Evolutionary conservation across 1,139 yeast genomes (phyloP).

Genomic region (Magnusiomyces suaveolens): DNA sequence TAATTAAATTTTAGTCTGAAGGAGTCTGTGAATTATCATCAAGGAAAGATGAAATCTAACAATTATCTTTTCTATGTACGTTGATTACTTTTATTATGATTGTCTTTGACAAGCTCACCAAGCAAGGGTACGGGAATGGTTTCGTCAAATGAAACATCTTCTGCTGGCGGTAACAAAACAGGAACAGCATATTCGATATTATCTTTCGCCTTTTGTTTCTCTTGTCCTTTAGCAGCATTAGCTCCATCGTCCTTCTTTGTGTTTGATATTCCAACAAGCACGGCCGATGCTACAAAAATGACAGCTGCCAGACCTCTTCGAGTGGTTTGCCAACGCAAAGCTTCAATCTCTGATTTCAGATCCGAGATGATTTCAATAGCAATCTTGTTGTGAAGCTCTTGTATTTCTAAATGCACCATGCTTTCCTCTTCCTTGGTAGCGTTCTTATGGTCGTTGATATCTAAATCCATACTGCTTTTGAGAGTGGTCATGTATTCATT

Average conservation of each 20-base stretch:
- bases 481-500: conserved; percentile 57
- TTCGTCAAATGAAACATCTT: conserved; percentile 5
- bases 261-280: conserved; percentile 42
- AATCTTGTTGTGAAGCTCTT: conserved; percentile 78
- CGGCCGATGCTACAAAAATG: conserved; percentile 38
- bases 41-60: too few relatives aligned
- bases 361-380: conserved; percentile 75
- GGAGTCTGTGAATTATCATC: neutral
- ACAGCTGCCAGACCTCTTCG: conserved; percentile 73
- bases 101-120: neutral
- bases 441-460: conserved; percentile 76
- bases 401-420: conserved; percentile 57
- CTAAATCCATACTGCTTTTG: conserved; percentile 72
- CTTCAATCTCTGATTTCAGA: conserved; percentile 77
- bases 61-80: neutral
- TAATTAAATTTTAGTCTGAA: too few relatives aligned
- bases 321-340: conserved; percentile 87
- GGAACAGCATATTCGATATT: conserved; percentile 14
- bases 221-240: conserved; percentile 26
- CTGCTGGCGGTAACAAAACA: conserved; percentile 1
- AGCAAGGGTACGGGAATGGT: conserved; percentile 1
- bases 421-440: conserved; percentile 74
- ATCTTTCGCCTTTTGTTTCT: conserved; percentile 16
- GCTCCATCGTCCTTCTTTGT: conserved; percentile 30
- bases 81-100: neutral